phyloP scores from a whole-genome alignment of 768 basidiomycete species.

The Mycena floridula region DNA sequence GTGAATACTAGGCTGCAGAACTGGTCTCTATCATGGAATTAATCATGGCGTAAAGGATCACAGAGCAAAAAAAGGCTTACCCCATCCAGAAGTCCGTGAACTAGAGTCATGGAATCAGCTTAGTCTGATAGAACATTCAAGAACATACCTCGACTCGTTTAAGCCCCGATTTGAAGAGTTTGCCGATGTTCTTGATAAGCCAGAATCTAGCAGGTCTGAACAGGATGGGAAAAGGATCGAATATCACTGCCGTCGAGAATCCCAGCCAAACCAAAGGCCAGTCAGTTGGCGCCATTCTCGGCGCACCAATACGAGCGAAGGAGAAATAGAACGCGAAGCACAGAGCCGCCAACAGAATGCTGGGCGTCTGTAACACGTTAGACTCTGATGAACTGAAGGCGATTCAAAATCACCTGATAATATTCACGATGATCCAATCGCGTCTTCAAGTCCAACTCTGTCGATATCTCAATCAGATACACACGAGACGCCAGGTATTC shows the following conservation, averaged over 20 bases:
- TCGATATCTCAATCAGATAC: no score
- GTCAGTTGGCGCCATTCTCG: slow-evolving; percentile 50
- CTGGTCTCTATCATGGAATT: slow-evolving; percentile 52
- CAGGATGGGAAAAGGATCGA: slow-evolving; percentile 73
- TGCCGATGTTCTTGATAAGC: slow-evolving; percentile 62
- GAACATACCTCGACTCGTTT: slow-evolving; percentile 64
- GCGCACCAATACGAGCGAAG: slow-evolving; percentile 54
- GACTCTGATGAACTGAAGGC: no score
- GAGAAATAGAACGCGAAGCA: slow-evolving; percentile 84
- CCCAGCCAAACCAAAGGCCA: slow-evolving; percentile 85
- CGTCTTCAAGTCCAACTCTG: slow-evolving; percentile 67
- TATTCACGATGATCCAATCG: slow-evolving; percentile 78
- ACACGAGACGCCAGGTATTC: slow-evolving; percentile 12
- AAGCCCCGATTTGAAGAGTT: slow-evolving; percentile 65
- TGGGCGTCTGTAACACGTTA: slow-evolving; percentile 78
- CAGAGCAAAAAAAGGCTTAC: no score
- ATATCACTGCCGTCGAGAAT: slow-evolving; percentile 47
- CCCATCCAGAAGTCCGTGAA: slow-evolving; percentile 91
- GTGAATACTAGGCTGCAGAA: slow-evolving; percentile 77
- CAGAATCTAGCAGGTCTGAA: slow-evolving; percentile 71
- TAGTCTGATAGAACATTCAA: not conserved
- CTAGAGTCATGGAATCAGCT: slow-evolving; percentile 29
- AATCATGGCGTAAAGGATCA: not conserved
- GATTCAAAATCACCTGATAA: slow-evolving; percentile 49
- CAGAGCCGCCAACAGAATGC: slow-evolving; percentile 69